These are phyloP conservation scores for Lepidium campestre DNA, from an alignment of 441 rosid species.

Conservation along the genomic window DNA sequence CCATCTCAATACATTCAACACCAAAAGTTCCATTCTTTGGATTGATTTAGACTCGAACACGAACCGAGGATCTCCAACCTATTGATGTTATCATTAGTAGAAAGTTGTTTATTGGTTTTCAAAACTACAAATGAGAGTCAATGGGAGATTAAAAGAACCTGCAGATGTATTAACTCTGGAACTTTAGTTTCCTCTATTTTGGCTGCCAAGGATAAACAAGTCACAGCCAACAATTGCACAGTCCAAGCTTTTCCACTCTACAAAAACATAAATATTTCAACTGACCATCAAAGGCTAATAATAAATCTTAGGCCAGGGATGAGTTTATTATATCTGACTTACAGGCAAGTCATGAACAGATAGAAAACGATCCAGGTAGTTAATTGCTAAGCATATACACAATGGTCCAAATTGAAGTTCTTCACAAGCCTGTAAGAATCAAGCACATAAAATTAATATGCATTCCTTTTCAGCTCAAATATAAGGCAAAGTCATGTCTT, in stretches of 20 bases:
- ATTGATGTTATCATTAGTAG: conserved; percentile 14
- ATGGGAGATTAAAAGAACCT: conserved; percentile 32
- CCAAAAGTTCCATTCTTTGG: conserved; percentile 59
- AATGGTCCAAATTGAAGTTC: conserved; percentile 45
- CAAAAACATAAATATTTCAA: background rate
- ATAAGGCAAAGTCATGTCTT: conserved; percentile 15
- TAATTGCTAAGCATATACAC: conserved; percentile 53
- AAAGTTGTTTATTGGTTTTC: conserved; percentile 9
- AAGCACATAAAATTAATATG: background rate
- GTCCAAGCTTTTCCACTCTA: conserved; percentile 59
- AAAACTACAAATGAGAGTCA: conserved; percentile 29
- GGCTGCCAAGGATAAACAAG: conserved; percentile 82
- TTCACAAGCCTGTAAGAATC: conserved; percentile 54
- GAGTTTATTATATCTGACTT: conserved; percentile 19
- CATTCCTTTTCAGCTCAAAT: background rate
- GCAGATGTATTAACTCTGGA: conserved; percentile 56
- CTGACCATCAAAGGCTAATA: background rate
- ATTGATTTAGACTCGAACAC: conserved; percentile 50
- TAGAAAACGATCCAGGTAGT: conserved; percentile 79
- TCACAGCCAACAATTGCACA: conserved; percentile 70
- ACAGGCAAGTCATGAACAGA: conserved; percentile 55
- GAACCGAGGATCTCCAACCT: conserved; percentile 49
- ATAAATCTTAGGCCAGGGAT: conserved; percentile 10
- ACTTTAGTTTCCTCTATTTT: conserved; percentile 63
- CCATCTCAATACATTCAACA: conserved; percentile 50